Conservation (phyloP, 23 red algal genomes). For the Chondrus crispus region DNA sequence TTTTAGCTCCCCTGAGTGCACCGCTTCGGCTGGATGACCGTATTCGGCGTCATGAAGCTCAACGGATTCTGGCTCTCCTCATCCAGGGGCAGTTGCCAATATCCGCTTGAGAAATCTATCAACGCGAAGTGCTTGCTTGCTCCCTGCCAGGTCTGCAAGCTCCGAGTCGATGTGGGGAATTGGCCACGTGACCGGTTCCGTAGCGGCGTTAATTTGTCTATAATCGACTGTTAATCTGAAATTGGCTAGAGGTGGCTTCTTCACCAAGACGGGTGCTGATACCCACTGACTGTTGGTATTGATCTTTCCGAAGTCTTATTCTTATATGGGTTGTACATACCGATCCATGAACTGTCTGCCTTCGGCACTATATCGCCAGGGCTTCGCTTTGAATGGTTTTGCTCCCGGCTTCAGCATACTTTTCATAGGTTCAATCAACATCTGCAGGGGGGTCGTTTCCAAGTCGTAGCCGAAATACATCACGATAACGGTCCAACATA, state of each 20-base stretch:
- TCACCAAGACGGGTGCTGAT: neutral
- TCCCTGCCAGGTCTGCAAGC: neutral
- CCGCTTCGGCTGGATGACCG: neutral
- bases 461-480: constrained; percentile 2
- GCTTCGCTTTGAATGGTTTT: neutral
- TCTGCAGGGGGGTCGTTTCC: neutral
- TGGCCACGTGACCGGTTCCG: neutral
- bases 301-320: neutral
- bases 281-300: neutral
- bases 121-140: neutral
- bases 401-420: neutral
- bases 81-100: neutral
- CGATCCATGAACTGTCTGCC: neutral
- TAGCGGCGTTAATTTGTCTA: neutral
- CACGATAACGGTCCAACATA: neutral
- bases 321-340: neutral
- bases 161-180: neutral
- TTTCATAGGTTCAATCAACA: neutral
- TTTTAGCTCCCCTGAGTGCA: neutral
- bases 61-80: neutral
- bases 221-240: neutral
- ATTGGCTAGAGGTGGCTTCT: neutral
- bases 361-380: neutral
- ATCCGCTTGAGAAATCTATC: neutral
- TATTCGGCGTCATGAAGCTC: neutral